Evolutionary conservation across 257 asterid species (phyloP).

Genomic region (Jacaranda copaia): DNA sequence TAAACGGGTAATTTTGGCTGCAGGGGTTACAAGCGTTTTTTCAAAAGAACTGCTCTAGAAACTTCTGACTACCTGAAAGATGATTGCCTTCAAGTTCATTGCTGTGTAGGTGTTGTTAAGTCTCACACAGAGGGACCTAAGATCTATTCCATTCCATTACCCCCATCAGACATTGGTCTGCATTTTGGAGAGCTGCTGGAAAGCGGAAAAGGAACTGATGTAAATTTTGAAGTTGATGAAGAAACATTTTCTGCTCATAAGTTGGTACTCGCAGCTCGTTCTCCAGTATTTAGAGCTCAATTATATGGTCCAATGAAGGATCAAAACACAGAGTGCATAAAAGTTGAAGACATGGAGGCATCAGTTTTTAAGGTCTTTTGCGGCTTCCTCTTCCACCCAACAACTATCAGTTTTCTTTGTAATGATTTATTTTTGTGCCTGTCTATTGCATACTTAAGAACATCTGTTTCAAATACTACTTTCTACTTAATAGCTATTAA

Average conservation of each 20-base stretch:
- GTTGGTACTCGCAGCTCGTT: conserved; percentile 90
- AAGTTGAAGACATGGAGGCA: conserved; percentile 86
- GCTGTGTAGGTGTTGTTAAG: conserved; percentile 92
- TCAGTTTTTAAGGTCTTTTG: conserved; percentile 80
- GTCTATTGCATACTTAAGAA: neutral
- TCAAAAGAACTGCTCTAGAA: conserved; percentile 77
- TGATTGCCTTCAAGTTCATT: conserved; percentile 87
- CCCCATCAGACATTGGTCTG: conserved; percentile 83
- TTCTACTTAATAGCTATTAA: neutral
- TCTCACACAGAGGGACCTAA: conserved; percentile 90
- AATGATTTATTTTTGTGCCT: neutral
- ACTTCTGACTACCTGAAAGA: conserved; percentile 85
- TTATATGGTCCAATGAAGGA: conserved; percentile 97
- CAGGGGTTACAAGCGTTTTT: conserved; percentile 96
- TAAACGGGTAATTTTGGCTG: conserved; percentile 35
- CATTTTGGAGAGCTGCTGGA: conserved; percentile 90
- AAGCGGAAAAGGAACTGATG: conserved; percentile 77
- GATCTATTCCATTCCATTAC: conserved; percentile 69
- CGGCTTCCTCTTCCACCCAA: conserved; percentile 26
- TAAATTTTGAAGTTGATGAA: conserved; percentile 73
- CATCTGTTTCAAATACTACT: conserved; percentile 8
- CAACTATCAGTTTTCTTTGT: conserved; percentile 8
- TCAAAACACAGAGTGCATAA: conserved; percentile 66
- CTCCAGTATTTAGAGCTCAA: conserved; percentile 98
- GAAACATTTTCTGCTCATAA: conserved; percentile 85